phyloP scores from a whole-genome alignment of 2,329 filamentous ascomycete species.

The Leptographium wingfieldii region DNA sequence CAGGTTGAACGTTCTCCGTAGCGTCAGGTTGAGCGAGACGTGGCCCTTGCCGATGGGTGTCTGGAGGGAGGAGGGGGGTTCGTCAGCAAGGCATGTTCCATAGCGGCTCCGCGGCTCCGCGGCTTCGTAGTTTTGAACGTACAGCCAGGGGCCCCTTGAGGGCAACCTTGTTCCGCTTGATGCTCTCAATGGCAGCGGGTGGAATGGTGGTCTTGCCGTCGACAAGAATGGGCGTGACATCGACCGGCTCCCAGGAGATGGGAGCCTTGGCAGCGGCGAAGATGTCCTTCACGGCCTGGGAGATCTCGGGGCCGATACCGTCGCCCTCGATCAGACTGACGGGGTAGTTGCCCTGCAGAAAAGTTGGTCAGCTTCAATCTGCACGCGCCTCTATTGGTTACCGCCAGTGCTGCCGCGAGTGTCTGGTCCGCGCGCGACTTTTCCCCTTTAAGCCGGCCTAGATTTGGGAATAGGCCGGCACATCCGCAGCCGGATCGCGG shows the following conservation, averaged over 20 bases:
- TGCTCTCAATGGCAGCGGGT: constrained; percentile 82
- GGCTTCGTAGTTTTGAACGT: constrained; percentile 25
- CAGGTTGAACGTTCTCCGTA: constrained; percentile 98
- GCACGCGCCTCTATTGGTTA: no score
- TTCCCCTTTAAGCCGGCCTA: background rate
- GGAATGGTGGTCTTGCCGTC: constrained; percentile 94
- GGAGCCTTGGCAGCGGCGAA: constrained; percentile 88
- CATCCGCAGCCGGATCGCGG: background rate
- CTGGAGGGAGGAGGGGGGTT: constrained; percentile 24
- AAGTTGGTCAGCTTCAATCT: background rate
- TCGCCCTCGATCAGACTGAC: constrained; percentile 98
- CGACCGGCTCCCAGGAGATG: constrained; percentile 92
- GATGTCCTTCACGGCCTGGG: constrained; percentile 97
- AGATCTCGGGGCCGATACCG: constrained; percentile 95
- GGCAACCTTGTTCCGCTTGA: constrained; percentile 90
- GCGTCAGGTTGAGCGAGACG: constrained; percentile 96
- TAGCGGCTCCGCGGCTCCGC: background rate
- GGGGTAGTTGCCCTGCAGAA: constrained; percentile 71
- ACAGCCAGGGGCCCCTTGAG: constrained; percentile 96
- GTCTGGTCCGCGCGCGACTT: background rate
- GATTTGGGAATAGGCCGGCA: background rate
- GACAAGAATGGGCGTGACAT: constrained; percentile 87
- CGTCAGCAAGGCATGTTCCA: background rate
- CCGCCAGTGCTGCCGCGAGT: background rate
- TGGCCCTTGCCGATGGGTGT: constrained; percentile 98